Base-by-base conservation (phyloP, 2,329 filamentous ascomycete species). In the Graphilbum sp. region DNA sequence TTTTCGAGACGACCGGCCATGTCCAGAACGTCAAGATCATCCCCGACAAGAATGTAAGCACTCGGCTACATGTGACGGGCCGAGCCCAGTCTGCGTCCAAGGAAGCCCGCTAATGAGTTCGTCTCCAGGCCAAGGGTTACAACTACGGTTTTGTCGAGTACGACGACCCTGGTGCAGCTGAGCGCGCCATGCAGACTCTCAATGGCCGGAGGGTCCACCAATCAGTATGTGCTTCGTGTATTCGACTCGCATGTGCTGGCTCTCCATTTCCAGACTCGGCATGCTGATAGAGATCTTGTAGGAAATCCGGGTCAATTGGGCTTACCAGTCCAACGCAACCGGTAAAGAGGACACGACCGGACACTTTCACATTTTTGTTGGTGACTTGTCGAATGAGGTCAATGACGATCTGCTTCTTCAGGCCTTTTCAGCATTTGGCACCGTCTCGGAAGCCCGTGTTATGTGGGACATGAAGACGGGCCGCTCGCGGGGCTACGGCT, bases 401-500 rank as follows among this genome's bases (percentile, higher is more conserved):
- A 98, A 98, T 51, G 90, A 98, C 51, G 90, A 98, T 54, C 75
- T 95, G 37, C 70, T 98, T 18, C 67, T 81, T 15, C 87, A 95
- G 60, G 90, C 90, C 12, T 98, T 98, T 61, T 92, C 85, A 35
- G 85, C 85, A 33, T 98, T 96, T 57, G 90, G 90, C 31, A 84
- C 78, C 12, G 87, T 98, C 35, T 98, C 90, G 3, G 90, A 98
- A 61, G 90, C 90, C 43, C 86, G 90, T 52, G 90, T 98, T 46
- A 98, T 98, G 90, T 98, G 90, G 90, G 90, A 98, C 59, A 98
- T 98, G 90, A 98, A 98, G 72, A 98, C 90, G 27, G 90, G 90
- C 48, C 79, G 90, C 46, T 96, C 90, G 48, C 83, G 90, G 55
- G 90, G 90, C 43, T 98, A 98, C 54, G 90, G 90, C 12, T 98